phyloP scores from a whole-genome alignment of 1,139 yeast species.

The Lodderomyces beijingensis region DNA sequence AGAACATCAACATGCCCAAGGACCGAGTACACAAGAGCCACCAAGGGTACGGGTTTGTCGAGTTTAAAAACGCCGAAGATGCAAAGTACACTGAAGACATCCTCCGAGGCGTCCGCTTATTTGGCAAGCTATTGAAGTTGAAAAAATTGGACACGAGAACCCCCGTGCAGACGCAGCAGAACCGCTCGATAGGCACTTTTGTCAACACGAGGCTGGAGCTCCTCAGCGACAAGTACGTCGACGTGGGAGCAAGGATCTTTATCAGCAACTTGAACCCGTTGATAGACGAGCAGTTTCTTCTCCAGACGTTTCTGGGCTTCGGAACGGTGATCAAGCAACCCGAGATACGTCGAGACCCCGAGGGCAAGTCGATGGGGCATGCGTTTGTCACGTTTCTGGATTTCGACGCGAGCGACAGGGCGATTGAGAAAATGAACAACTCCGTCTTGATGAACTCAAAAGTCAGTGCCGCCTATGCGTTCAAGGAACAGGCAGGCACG shows the following conservation, averaged over 20 bases:
- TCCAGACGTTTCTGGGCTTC: conserved; percentile 62
- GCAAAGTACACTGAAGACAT: conserved; percentile 67
- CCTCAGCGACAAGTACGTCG: conserved; percentile 21
- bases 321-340: conserved; percentile 60
- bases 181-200: conserved; percentile 7
- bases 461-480: conserved; percentile 65
- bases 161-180: conserved; percentile 5
- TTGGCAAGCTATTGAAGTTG: conserved; percentile 60
- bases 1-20: conserved; percentile 67
- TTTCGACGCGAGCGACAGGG: conserved; percentile 69
- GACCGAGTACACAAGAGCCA: conserved; percentile 68
- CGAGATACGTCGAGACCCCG: conserved; percentile 47
- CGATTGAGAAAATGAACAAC: conserved; percentile 66
- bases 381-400: conserved; percentile 60
- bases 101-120: conserved; percentile 60
- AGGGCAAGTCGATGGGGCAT: conserved; percentile 54
- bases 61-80: conserved; percentile 57
- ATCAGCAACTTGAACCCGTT: conserved; percentile 69
- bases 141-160: conserved; percentile 39
- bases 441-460: conserved; percentile 65
- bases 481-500: conserved; percentile 45
- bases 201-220: conserved; percentile 6
- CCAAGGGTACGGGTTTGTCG: conserved; percentile 89
- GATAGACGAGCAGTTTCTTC: conserved; percentile 58
- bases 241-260: conserved; percentile 74